A percentile compares a stretch with the other conserved stretches of the same genome.
These are phyloP conservation scores for Solanum virginianum DNA, from an alignment of 257 asterid species.

Conservation along the genomic window DNA sequence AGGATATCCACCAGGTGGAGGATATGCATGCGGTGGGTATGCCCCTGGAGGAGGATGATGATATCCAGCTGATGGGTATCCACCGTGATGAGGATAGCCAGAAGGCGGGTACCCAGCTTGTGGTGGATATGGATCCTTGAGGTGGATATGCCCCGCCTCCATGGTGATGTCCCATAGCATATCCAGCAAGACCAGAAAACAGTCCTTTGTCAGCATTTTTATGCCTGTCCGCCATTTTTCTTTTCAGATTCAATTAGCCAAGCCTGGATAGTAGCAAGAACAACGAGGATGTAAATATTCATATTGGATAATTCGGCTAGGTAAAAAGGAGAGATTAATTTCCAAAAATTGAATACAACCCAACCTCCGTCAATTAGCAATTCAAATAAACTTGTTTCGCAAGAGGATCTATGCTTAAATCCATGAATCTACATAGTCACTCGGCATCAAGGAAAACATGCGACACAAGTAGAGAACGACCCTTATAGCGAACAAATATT, in stretches of 20 bases:
- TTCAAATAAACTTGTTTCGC: background rate
- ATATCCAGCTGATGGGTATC: conserved; percentile 24
- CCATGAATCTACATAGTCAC: background rate
- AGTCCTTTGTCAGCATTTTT: conserved; percentile 49
- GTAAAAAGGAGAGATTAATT: background rate
- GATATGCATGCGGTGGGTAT: conserved; percentile 30
- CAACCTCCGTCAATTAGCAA: background rate
- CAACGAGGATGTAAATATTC: background rate
- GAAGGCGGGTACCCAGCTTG: conserved; percentile 22
- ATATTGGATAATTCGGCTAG: background rate
- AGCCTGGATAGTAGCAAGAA: background rate
- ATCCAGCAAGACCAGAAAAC: conserved; percentile 54
- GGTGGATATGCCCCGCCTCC: conserved; percentile 28
- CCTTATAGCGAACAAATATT: background rate
- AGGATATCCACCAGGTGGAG: conserved; percentile 42
- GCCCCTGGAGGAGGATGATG: conserved; percentile 25
- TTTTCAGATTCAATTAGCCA: background rate
- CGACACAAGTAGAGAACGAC: background rate
- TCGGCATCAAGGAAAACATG: background rate
- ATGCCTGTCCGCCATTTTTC: conserved; percentile 23
- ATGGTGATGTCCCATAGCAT: conserved; percentile 26
- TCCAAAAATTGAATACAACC: background rate
- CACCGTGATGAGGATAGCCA: conserved; percentile 27
- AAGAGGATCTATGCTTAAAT: background rate
- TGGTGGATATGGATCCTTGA: no score